Percentiles rank a stretch among this genome's conserved stretches.
Evolutionary conservation across 495 filamentous ascomycete genomes (phyloP).

Genomic region (Daldinia decipiens): DNA sequence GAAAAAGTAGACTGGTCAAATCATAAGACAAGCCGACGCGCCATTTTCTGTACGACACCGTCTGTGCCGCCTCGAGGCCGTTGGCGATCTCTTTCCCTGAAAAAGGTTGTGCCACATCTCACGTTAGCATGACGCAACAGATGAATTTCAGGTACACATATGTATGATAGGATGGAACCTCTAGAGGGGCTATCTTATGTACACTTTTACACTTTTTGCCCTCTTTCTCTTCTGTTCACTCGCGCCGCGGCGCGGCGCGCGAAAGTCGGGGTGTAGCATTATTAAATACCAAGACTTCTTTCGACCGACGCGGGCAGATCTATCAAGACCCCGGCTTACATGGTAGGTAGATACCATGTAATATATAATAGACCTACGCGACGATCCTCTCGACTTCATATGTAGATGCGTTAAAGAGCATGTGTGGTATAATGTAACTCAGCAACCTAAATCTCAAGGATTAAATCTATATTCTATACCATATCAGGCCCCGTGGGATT

Average conservation of each 20-base stretch:
- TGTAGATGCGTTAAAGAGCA: background rate
- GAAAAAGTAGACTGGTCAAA: slow-evolving; percentile 42
- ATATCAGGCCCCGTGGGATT: slow-evolving; percentile 22
- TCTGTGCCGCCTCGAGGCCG: slow-evolving; percentile 46
- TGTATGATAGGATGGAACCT: slow-evolving; percentile 34
- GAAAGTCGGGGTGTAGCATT: slow-evolving; percentile 37
- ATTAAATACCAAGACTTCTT: slow-evolving; percentile 41
- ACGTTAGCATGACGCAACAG: slow-evolving; percentile 44
- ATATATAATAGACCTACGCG: background rate
- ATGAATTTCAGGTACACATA: slow-evolving; percentile 35
- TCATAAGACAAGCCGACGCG: slow-evolving; percentile 48
- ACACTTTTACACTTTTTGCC: background rate
- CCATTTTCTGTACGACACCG: slow-evolving; percentile 54
- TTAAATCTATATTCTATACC: slow-evolving; percentile 2
- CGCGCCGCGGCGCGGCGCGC: slow-evolving; percentile 16
- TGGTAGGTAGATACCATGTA: background rate
- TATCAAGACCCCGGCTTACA: slow-evolving; percentile 8
- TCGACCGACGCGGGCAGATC: slow-evolving; percentile 22
- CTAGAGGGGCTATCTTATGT: slow-evolving; percentile 1
- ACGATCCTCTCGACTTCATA: background rate
- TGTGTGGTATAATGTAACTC: background rate
- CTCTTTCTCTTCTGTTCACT: slow-evolving; percentile 1
- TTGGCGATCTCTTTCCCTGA: slow-evolving; percentile 44
- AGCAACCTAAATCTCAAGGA: background rate
- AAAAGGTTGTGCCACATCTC: slow-evolving; percentile 41